Evolutionary conservation across 2,329 filamentous ascomycete genomes (phyloP), one percentile per base, ranked within the genome.

Genomic region (Pseudofabraea citricarpa): DNA sequence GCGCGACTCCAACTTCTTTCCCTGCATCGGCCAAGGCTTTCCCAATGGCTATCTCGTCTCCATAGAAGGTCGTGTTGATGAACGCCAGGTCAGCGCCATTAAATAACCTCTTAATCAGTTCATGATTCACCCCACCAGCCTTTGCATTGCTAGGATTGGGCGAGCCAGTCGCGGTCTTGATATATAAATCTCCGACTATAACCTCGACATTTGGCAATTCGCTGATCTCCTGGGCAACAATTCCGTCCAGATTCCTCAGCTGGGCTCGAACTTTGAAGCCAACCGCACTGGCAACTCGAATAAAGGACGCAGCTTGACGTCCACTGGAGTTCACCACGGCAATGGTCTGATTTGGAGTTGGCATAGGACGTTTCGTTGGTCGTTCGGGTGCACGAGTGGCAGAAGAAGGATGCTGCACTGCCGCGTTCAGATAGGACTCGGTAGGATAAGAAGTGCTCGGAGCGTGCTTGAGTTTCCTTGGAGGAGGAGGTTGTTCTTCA

Each of bases 1-100:
- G 93, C 57, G 90, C 81, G 36, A 97, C 80, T 39, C 87, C 83
- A 29, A 85, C 86, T 56, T 77, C 82, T 64, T 93, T 91, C 41
- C 91, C 91, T 12, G 89, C 90, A 60, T 95, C 87, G 47, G 90
- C 93, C 47, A 96, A 75, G 2, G 87, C 86, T 62, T 86, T 84
- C 50, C 93, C 93, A 54, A 96, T 94, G 29, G 83, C 81, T 46
- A 93, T 77, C 71, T 98, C 93, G 66, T 97, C 90, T 40, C 91
- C 93, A 71, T 94, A 95, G 58, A 95, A 94, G 5, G 90, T 95
- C 32, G 93, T 98, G 70, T 98, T 98, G 71, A 97, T 90, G 66
- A 97, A 98, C 47, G 93, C 93, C 40, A 94, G 76, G 56, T 94
- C 85, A 18, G 87, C 85, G 49, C 87, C 89, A 27, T 76, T 72